phyloP scores from a whole-genome alignment of 805 yeast genomes.

The Nakazawaea ambrosiae region DNA sequence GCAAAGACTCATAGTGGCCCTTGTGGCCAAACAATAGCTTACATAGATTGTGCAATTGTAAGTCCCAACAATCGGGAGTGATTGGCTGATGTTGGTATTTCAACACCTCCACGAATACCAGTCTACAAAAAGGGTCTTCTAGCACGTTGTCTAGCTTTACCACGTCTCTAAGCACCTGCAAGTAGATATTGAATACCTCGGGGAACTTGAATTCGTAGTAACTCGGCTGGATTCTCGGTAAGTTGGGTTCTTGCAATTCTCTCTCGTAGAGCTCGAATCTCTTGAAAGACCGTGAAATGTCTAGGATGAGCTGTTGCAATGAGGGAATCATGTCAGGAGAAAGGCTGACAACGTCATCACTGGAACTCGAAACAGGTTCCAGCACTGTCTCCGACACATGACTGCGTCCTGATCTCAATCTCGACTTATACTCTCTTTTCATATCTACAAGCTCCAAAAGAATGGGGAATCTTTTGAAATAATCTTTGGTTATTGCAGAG shows the following conservation, averaged over 20 bases:
- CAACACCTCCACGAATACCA: conserved; percentile 15
- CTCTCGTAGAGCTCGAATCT: conserved; percentile 6
- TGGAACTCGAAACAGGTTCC: too few species aligned
- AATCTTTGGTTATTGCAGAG: not conserved
- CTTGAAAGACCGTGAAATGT: conserved; percentile 6
- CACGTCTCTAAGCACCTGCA: conserved; percentile 14
- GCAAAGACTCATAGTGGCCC: conserved; percentile 13
- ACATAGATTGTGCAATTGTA: conserved; percentile 13
- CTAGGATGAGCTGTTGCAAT: not conserved
- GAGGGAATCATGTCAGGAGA: too few species aligned
- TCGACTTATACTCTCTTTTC: not conserved
- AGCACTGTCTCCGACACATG: too few species aligned
- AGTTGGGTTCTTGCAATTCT: not conserved
- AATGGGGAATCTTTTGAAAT: not conserved
- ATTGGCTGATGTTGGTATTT: conserved; percentile 14
- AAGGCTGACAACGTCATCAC: too few species aligned
- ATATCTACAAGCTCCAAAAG: not conserved
- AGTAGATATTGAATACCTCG: conserved; percentile 17
- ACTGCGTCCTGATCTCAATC: too few species aligned
- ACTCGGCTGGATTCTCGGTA: not conserved
- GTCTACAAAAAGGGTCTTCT: conserved; percentile 17
- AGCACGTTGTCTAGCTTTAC: conserved; percentile 9
- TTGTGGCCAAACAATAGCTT: conserved; percentile 12
- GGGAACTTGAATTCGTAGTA: conserved; percentile 17
- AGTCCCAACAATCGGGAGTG: conserved; percentile 13